Evolutionary conservation across 179 eudicot species (phyloP).

Genomic region (Vitellaria paradoxa): DNA sequence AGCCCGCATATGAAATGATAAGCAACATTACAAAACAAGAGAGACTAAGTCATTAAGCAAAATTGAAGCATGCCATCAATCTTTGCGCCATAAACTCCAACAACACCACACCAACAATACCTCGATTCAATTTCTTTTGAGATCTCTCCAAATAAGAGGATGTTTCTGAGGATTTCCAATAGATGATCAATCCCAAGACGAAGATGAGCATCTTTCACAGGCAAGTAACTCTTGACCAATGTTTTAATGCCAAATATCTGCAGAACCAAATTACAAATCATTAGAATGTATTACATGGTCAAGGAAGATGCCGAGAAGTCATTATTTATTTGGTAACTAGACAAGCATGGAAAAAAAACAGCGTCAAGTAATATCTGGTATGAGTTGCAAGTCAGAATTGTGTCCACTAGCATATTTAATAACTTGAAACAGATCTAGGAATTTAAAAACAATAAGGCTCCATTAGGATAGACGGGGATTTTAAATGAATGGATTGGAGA

Average conservation of each 20-base stretch:
- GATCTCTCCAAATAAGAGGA: constrained; percentile 80
- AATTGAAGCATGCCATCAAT: not conserved
- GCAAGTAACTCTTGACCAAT: constrained; percentile 94
- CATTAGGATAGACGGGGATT: no score
- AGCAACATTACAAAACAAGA: constrained; percentile 1
- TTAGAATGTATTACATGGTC: not conserved
- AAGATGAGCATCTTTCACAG: constrained; percentile 94
- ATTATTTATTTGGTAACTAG: not conserved
- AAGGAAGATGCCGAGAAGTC: not conserved
- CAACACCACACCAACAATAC: constrained; percentile 32
- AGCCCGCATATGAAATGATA: not conserved
- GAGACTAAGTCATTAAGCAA: not conserved
- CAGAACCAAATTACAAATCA: not conserved
- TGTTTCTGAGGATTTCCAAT: constrained; percentile 60
- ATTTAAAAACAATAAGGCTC: not conserved
- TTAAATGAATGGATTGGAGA: no score
- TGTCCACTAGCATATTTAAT: not conserved
- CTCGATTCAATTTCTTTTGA: constrained; percentile 74
- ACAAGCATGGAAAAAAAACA: not conserved
- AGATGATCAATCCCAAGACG: constrained; percentile 85
- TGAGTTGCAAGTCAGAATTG: not conserved
- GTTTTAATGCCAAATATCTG: constrained; percentile 93
- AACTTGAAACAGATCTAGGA: constrained; percentile 8
- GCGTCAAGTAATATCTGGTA: not conserved
- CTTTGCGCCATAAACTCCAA: not conserved